These are phyloP conservation scores for Acanthamoeba triangularis DNA, from an alignment of 208 protist genomes.

Conservation along the genomic window DNA sequence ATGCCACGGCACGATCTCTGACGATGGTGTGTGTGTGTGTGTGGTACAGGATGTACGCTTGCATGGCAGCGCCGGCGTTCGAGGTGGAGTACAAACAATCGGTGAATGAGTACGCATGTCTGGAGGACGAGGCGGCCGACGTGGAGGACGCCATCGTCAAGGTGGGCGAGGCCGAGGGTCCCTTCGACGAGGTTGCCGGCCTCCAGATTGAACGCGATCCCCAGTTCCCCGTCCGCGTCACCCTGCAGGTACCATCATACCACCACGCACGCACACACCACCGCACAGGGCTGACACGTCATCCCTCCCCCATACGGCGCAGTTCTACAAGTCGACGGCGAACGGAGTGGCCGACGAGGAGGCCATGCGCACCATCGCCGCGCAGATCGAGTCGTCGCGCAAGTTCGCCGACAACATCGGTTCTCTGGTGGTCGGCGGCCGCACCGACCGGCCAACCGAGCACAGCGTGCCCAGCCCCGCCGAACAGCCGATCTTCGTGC, in stretches of 20 bases:
- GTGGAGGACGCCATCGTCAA: conserved; percentile 77
- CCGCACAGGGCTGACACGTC: background rate
- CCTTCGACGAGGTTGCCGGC: conserved; percentile 42
- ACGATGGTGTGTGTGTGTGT: background rate
- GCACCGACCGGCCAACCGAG: conserved; percentile 68
- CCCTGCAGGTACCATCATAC: conserved; percentile 20
- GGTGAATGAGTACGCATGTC: background rate
- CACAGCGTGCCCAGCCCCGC: conserved; percentile 21
- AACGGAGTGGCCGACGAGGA: conserved; percentile 72
- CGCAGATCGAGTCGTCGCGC: conserved; percentile 50
- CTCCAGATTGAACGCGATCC: conserved; percentile 57
- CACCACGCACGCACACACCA: background rate
- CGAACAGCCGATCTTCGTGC: background rate
- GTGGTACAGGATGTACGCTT: too few species aligned
- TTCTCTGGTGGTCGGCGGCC: conserved; percentile 63
- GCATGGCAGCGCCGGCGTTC: background rate
- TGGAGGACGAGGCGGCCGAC: background rate
- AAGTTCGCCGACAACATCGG: conserved; percentile 76
- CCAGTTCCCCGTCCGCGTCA: conserved; percentile 72
- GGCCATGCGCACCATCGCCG: conserved; percentile 50
- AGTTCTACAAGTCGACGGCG: conserved; percentile 78
- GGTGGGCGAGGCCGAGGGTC: conserved; percentile 73
- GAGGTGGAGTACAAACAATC: background rate
- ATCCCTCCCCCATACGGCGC: background rate
- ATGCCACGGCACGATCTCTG: background rate